phyloP scores from a whole-genome alignment of 352 stramenopile genomes.

The Pythium rishiriense region DNA sequence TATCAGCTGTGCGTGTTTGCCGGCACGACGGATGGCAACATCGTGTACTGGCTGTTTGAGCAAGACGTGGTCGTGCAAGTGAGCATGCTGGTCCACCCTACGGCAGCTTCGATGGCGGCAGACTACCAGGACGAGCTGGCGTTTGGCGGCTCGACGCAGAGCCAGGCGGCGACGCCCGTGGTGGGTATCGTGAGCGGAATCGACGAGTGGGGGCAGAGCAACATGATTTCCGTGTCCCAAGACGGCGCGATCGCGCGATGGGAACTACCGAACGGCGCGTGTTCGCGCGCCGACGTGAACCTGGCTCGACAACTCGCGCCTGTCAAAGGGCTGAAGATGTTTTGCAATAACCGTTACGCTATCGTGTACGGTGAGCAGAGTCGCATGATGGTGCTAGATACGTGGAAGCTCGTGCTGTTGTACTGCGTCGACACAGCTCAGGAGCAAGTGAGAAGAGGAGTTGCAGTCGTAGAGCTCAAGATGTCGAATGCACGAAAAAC shows the following conservation, averaged over 20 bases:
- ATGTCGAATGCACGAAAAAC: constrained; percentile 26
- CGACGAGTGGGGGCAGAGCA: constrained; percentile 80
- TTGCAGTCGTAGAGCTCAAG: constrained; percentile 60
- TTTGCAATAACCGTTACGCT: constrained; percentile 68
- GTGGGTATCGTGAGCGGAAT: constrained; percentile 65
- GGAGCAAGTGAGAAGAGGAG: constrained; percentile 74
- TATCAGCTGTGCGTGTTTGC: constrained; percentile 72
- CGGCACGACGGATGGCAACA: constrained; percentile 57
- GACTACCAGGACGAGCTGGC: constrained; percentile 23
- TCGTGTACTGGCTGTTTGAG: constrained; percentile 78
- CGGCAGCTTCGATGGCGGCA: neutral
- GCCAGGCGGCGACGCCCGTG: constrained; percentile 30
- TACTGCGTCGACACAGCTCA: constrained; percentile 79
- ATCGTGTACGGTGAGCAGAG: constrained; percentile 72
- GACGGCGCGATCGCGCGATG: constrained; percentile 60
- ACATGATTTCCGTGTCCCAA: constrained; percentile 56
- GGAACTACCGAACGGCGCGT: constrained; percentile 69
- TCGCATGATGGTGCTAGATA: constrained; percentile 77
- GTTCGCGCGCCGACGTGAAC: constrained; percentile 47
- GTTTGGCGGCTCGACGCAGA: neutral
- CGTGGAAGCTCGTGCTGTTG: constrained; percentile 68
- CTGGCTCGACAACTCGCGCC: constrained; percentile 63
- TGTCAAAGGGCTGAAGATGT: constrained; percentile 69
- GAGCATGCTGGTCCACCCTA: constrained; percentile 54
- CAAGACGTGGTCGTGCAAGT: constrained; percentile 60